Percentiles rank a stretch among this genome's conserved stretches.
phyloP scores from a whole-genome alignment of 805 yeast species.

The Vanderwaltozyma verrucispora region DNA sequence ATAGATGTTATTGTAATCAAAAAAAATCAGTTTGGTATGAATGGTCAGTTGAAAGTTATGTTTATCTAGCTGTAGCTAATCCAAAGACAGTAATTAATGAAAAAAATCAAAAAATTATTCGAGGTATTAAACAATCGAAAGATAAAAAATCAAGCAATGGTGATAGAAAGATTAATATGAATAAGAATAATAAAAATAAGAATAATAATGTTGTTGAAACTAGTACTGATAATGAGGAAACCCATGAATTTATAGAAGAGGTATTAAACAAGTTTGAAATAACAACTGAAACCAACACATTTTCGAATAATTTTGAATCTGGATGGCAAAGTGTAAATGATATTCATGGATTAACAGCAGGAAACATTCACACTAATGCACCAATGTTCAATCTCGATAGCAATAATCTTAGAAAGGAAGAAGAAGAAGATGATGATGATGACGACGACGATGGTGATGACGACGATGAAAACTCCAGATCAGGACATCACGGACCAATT shows the following conservation, averaged over 20 bases:
- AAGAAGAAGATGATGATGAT: not conserved
- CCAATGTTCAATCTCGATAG: slow-evolving; percentile 2
- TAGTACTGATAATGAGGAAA: not conserved
- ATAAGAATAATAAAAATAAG: not conserved
- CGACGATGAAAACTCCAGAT: not conserved
- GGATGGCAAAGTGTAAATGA: slow-evolving; percentile 27
- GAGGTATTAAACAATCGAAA: not conserved
- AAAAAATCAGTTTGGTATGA: slow-evolving; percentile 50
- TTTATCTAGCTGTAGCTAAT: slow-evolving; percentile 30
- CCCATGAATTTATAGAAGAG: not conserved
- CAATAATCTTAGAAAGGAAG: not conserved
- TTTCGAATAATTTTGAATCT: slow-evolving; percentile 7
- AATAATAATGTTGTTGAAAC: not conserved
- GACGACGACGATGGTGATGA: not conserved
- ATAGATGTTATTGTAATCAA: slow-evolving; percentile 33
- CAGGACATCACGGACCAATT: not conserved
- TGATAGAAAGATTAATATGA: too few species aligned
- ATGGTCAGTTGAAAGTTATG: slow-evolving; percentile 49
- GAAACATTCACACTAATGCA: too few species aligned
- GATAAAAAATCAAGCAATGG: not conserved
- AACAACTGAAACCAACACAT: not conserved
- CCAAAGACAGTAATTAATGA: not conserved
- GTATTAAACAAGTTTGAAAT: not conserved
- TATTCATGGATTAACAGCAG: slow-evolving; percentile 24
- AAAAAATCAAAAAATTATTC: too few species aligned